A percentile compares a stretch with the other conserved stretches of the same genome.
These are phyloP conservation scores for Trichoderma sp. DNA, from an alignment of 2,329 filamentous ascomycete species.

Conservation along the genomic window DNA sequence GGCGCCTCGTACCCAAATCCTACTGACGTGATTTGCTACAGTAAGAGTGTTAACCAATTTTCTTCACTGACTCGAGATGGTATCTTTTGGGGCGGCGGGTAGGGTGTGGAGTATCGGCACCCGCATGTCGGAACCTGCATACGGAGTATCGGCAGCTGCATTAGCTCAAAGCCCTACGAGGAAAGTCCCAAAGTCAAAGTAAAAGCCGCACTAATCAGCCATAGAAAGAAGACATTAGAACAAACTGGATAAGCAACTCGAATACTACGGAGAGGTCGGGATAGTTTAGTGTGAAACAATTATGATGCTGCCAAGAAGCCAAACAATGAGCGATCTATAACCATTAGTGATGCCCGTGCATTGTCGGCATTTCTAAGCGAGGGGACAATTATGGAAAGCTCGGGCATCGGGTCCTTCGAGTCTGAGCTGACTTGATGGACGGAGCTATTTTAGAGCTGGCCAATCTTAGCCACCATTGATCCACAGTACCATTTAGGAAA, in stretches of 20 bases:
- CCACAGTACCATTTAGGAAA: background rate
- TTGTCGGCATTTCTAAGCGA: no score
- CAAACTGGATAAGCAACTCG: background rate
- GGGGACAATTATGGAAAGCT: no score
- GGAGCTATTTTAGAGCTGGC: background rate
- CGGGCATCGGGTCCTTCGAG: no score
- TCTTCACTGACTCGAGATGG: background rate
- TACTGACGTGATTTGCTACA: background rate
- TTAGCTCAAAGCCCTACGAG: background rate
- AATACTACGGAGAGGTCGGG: background rate
- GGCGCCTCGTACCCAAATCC: background rate
- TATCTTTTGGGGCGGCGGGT: background rate
- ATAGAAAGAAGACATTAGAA: background rate
- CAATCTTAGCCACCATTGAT: background rate
- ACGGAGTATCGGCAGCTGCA: background rate
- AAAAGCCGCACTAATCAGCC: background rate
- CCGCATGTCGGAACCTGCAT: background rate
- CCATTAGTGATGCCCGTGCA: no score
- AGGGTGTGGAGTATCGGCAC: background rate
- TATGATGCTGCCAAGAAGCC: no score
- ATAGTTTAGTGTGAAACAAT: no score
- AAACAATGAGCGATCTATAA: no score
- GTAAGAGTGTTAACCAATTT: background rate
- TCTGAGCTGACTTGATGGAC: background rate
- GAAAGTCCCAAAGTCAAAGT: background rate